Conservation (phyloP, 768 basidiomycete species). For the Daedalea quercina region DNA sequence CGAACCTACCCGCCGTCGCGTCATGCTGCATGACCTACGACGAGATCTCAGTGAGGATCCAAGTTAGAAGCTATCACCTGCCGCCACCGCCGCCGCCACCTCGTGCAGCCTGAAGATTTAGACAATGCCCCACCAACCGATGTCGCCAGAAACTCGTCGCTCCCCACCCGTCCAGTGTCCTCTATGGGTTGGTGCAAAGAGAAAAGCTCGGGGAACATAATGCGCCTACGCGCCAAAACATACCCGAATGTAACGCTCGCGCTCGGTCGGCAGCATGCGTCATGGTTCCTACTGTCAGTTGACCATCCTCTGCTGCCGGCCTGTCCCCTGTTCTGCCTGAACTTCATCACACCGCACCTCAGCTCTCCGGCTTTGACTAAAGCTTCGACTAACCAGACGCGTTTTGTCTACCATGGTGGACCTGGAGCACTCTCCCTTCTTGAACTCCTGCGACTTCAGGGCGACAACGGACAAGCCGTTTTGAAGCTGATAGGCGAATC, state of each 20-base stretch:
- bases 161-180: no score
- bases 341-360: neutral
- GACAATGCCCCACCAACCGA: no score
- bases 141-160: no score
- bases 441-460: neutral
- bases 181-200: no score
- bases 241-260: neutral
- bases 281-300: conserved; percentile 1
- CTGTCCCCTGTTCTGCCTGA: neutral
- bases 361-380: neutral
- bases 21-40: no score
- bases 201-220: no score
- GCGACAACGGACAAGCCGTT: neutral
- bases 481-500: neutral
- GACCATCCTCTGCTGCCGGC: neutral
- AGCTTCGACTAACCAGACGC: neutral
- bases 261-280: conserved; percentile 2
- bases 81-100: no score
- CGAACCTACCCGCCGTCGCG: no score
- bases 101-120: no score
- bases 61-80: no score
- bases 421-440: neutral
- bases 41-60: no score
- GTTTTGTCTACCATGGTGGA: neutral
- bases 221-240: no score